phyloP scores from a whole-genome alignment of 176 grass and related monocot genomes.

The Eleusine coracana region DNA sequence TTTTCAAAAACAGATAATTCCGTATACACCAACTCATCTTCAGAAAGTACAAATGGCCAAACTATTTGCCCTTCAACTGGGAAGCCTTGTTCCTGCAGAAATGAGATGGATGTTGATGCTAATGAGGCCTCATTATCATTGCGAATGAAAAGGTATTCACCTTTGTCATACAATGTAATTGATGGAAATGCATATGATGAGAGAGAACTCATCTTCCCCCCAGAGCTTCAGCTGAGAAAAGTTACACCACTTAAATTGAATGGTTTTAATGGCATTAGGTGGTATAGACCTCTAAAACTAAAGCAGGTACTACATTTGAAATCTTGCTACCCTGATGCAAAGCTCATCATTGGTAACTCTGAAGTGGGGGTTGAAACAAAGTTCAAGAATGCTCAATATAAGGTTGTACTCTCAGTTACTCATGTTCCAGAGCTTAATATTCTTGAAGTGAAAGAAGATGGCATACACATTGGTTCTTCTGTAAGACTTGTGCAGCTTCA shows the following conservation, averaged over 20 bases:
- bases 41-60: conserved; percentile 47
- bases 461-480: conserved; percentile 85
- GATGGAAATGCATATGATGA: conserved; percentile 78
- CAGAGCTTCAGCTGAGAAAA: conserved; percentile 80
- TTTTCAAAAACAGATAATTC: conserved; percentile 92
- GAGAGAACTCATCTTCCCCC: conserved; percentile 93
- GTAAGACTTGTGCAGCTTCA: conserved; percentile 79
- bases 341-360: conserved; percentile 85
- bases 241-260: conserved; percentile 62
- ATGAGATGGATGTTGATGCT: conserved; percentile 33
- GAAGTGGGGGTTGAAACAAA: conserved; percentile 95
- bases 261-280: conserved; percentile 76
- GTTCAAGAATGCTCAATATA: conserved; percentile 83
- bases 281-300: conserved; percentile 87
- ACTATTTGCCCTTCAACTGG: conserved; percentile 88
- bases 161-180: conserved; percentile 72
- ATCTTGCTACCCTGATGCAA: conserved; percentile 76
- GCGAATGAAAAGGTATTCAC: conserved; percentile 53
- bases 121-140: conserved; percentile 35
- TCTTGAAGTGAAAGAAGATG: conserved; percentile 68
- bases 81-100: conserved; percentile 81
- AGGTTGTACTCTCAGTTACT: conserved; percentile 76
- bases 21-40: conserved; percentile 65
- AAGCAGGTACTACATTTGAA: conserved; percentile 73
- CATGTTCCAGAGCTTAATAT: conserved; percentile 85